Evolutionary conservation across 1,139 yeast species (phyloP).

Genomic region (Hyphopichia khmerensis): DNA sequence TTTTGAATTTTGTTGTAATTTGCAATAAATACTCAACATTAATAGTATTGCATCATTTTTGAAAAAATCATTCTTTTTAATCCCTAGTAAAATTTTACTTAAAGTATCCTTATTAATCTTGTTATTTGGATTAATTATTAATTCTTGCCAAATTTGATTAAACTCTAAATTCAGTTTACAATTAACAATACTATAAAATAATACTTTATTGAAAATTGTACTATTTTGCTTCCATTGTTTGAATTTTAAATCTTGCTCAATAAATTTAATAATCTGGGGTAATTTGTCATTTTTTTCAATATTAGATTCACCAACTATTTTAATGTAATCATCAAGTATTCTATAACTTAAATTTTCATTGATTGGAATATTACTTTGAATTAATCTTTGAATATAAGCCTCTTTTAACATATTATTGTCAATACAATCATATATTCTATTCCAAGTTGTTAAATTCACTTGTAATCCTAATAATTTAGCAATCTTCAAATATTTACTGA

Average conservation of each 20-base stretch:
- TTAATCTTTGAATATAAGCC: conserved; percentile 31
- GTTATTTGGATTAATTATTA: conserved; percentile 3
- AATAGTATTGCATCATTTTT: conserved; percentile 8
- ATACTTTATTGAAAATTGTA: conserved; percentile 30
- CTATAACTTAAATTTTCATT: conserved; percentile 27
- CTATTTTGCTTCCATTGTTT: conserved; percentile 30
- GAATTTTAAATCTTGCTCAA: conserved; percentile 33
- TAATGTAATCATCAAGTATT: conserved; percentile 37
- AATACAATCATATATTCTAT: conserved; percentile 39
- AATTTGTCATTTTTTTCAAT: too few relatives aligned
- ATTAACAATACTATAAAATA: conserved; percentile 18
- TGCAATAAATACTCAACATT: conserved; percentile 17
- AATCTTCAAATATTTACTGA: conserved; percentile 31
- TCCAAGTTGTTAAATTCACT: conserved; percentile 38
- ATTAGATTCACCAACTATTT: conserved; percentile 24
- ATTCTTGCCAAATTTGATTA: conserved; percentile 9
- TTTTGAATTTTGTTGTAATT: conserved; percentile 3
- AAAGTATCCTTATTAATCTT: conserved; percentile 14
- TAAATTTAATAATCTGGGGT: conserved; percentile 28
- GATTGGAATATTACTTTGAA: conserved; percentile 33
- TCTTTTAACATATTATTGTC: conserved; percentile 39
- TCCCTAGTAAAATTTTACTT: conserved; percentile 14
- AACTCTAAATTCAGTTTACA: conserved; percentile 12
- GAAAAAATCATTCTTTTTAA: conserved; percentile 9
- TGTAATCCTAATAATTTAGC: conserved; percentile 26